Conservation (phyloP, 2,329 filamentous ascomycete genomes). For the Ceratocystis colombiana region DNA sequence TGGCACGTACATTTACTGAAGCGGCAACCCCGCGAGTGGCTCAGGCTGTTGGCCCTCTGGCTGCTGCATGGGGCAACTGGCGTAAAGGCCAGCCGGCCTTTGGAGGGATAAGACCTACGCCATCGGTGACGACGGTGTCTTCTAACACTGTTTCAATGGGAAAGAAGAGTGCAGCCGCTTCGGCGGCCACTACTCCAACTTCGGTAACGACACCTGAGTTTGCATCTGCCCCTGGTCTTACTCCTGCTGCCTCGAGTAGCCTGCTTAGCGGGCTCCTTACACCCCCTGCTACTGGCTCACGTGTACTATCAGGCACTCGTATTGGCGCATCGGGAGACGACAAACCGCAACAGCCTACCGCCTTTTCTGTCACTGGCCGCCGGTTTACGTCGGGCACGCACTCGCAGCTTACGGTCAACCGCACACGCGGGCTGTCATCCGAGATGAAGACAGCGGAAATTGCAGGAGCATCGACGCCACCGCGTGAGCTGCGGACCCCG, state of each 20-base stretch:
- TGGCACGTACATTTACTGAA: conserved; percentile 50
- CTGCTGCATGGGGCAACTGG: conserved; percentile 98
- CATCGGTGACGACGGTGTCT: neutral
- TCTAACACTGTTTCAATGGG: neutral
- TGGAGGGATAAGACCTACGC: conserved; percentile 38
- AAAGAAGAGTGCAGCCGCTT: neutral
- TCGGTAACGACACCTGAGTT: conserved; percentile 30
- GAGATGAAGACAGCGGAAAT: neutral
- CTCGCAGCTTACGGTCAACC: conserved; percentile 28
- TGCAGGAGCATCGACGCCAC: conserved; percentile 27
- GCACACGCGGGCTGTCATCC: neutral
- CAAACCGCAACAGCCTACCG: conserved; percentile 44
- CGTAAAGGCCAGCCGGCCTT: conserved; percentile 54
- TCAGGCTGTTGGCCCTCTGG: conserved; percentile 62
- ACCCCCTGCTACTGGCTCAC: conserved; percentile 67
- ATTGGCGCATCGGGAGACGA: conserved; percentile 10
- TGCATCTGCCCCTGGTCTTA: neutral
- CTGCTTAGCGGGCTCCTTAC: conserved; percentile 76
- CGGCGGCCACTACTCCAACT: conserved; percentile 11
- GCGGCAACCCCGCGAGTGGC: conserved; percentile 67
- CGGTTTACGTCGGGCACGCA: conserved; percentile 38
- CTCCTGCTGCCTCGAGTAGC: conserved; percentile 35
- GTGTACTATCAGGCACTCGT: conserved; percentile 30
- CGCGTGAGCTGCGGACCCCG: conserved; percentile 44
- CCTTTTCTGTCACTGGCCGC: conserved; percentile 51